Conservation (phyloP, 768 basidiomycete species). For the Suillus lakei region DNA sequence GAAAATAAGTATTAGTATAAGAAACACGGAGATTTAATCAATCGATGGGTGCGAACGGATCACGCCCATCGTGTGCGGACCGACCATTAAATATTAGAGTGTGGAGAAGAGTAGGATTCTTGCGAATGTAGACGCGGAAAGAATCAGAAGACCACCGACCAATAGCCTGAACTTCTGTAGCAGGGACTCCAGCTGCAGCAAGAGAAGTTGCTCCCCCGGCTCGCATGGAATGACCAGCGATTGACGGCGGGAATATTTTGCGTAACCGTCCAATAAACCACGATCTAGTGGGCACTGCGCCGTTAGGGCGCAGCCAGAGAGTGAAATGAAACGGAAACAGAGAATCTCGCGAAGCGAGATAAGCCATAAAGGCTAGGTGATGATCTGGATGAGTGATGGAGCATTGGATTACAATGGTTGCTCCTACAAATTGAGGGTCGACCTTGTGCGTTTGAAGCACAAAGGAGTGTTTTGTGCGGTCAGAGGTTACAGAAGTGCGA, state of each 20-base stretch:
- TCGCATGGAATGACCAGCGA: constrained; percentile 33
- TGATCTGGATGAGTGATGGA: constrained; percentile 15
- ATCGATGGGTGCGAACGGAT: too few species aligned
- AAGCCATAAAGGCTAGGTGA: constrained; percentile 18
- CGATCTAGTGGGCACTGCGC: constrained; percentile 34
- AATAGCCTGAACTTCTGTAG: constrained; percentile 38
- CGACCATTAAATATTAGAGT: constrained; percentile 21
- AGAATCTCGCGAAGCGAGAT: constrained; percentile 30
- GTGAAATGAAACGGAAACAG: constrained; percentile 30
- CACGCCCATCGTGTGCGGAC: too few species aligned
- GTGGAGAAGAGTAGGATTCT: constrained; percentile 41
- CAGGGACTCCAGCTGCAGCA: constrained; percentile 35
- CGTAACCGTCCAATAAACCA: constrained; percentile 41
- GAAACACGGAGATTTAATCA: too few species aligned
- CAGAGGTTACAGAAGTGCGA: not conserved
- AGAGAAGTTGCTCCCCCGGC: too few species aligned
- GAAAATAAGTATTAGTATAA: too few species aligned
- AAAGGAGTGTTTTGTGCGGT: constrained; percentile 12
- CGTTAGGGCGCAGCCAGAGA: constrained; percentile 39
- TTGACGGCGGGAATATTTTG: not conserved
- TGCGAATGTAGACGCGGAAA: constrained; percentile 43
- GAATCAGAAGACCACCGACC: constrained; percentile 45
- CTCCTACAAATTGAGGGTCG: constrained; percentile 24
- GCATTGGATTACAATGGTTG: constrained; percentile 11
- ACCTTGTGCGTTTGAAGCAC: constrained; percentile 22